These are phyloP conservation scores for Cryptococcus hybrid DNA, from an alignment of 1,284 basidiomycete species.

Conservation along the genomic window DNA sequence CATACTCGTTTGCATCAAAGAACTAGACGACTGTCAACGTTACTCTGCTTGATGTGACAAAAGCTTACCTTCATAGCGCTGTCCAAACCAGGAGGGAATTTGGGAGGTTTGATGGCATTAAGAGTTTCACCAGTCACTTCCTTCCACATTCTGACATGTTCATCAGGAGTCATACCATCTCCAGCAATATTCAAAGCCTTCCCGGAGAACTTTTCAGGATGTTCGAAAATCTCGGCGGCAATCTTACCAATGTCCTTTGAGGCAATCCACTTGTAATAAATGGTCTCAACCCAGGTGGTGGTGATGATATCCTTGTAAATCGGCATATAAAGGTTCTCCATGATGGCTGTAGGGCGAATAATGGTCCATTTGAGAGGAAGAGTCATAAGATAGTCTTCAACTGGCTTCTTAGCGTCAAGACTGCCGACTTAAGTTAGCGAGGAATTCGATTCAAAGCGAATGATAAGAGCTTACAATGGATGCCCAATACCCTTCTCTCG, in stretches of 20 bases:
- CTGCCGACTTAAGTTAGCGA: not conserved
- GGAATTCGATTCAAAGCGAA: not conserved
- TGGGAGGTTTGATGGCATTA: slow-evolving; percentile 5
- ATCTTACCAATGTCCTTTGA: slow-evolving; percentile 10
- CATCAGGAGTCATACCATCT: slow-evolving; percentile 6
- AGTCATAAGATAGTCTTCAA: slow-evolving; percentile 1
- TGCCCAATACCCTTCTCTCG: not conserved
- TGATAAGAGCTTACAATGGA: slow-evolving; percentile 5
- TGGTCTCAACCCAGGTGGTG: slow-evolving; percentile 6
- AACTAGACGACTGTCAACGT: slow-evolving; percentile 4
- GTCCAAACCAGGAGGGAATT: slow-evolving; percentile 7
- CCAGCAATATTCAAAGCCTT: slow-evolving; percentile 9
- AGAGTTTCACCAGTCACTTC: slow-evolving; percentile 10
- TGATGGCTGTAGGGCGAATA: slow-evolving; percentile 12
- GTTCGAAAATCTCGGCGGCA: slow-evolving; percentile 8
- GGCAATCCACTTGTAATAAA: slow-evolving; percentile 7
- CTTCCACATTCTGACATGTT: slow-evolving; percentile 7
- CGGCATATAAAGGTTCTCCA: slow-evolving; percentile 13
- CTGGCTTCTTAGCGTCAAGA: slow-evolving; percentile 6
- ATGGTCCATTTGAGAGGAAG: slow-evolving; percentile 8
- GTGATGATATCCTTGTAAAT: slow-evolving; percentile 10
- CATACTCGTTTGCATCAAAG: slow-evolving; percentile 8
- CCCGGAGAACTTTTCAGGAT: slow-evolving; percentile 5
- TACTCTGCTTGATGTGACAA: not conserved
- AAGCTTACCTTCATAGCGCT: slow-evolving; percentile 10